A percentile compares a stretch with the other conserved stretches of the same genome.
These are phyloP conservation scores for Colletotrichum graminicola DNA, from an alignment of 2,329 filamentous ascomycete genomes.

Conservation along the genomic window DNA sequence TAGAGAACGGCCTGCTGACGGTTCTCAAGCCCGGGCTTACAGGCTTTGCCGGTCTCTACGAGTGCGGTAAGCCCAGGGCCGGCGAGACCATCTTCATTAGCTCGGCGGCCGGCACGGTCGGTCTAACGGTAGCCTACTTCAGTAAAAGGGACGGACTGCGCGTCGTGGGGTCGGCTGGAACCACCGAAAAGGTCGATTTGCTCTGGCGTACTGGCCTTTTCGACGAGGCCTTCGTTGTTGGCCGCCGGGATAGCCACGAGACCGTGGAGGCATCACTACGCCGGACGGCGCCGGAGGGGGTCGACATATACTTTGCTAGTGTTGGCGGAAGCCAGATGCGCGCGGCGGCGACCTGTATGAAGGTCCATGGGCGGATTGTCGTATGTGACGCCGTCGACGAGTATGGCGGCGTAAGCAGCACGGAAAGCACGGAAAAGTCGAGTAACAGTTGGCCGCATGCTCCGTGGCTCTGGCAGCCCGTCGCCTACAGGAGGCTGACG, in stretches of 20 bases:
- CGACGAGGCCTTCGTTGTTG: slow-evolving; percentile 73
- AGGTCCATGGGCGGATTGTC: slow-evolving; percentile 5
- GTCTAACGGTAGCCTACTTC: slow-evolving; percentile 80
- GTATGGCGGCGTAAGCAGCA: too few relatives aligned
- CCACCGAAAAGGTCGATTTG: slow-evolving; percentile 79
- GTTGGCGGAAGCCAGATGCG: slow-evolving; percentile 76
- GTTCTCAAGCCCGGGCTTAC: slow-evolving; percentile 78
- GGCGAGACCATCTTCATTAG: slow-evolving; percentile 85
- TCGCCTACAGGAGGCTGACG: neutral
- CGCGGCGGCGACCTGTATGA: slow-evolving; percentile 11
- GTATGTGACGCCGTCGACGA: slow-evolving; percentile 13
- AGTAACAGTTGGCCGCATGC: too few relatives aligned
- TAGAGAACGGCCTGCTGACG: too few relatives aligned
- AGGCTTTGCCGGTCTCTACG: slow-evolving; percentile 80
- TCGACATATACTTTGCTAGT: slow-evolving; percentile 88
- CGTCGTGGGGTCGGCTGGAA: slow-evolving; percentile 84
- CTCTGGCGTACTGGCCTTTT: slow-evolving; percentile 78
- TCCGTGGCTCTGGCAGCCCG: neutral
- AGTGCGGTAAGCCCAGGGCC: slow-evolving; percentile 80
- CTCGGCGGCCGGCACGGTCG: slow-evolving; percentile 80
- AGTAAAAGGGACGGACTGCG: slow-evolving; percentile 81
- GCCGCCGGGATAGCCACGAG: slow-evolving; percentile 85
- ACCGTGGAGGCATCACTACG: slow-evolving; percentile 72
- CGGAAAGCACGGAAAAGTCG: too few relatives aligned
- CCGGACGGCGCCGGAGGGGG: slow-evolving; percentile 76